Base-by-base conservation (phyloP, 1,139 yeast genomes). In the Keqinozyma sinolaborantium region DNA sequence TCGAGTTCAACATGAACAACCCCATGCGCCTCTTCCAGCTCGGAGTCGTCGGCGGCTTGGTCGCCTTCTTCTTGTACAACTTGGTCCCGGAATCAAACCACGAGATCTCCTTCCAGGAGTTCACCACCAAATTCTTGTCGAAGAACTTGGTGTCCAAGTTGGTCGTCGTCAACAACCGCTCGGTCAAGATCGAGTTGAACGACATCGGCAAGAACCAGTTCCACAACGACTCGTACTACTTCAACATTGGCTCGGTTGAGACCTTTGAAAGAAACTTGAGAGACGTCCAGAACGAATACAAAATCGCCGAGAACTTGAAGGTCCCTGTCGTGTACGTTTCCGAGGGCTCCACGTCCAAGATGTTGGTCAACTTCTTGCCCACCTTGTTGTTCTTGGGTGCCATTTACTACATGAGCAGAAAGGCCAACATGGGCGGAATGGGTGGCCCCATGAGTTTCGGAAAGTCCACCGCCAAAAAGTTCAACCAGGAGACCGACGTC, bases 241-340 rank as follows among this genome's bases (percentile, higher is more conserved):
- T 94, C 62, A 79, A 85, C 27, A 87, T 94, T 50, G 99, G 98
- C 4, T 85, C 95, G 0, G 79, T 90, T 15, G 97, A 88, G 47
- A 68, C 81, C n/a, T 92, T 94, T 58, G 98, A 94, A 60, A 79
- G 82, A 36, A 83, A 82, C 43, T 68, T 94, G 53, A 85, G 81
- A 38, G 76, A 73, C 31, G 79, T 84, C 20, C 97, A 88, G 58
- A 77, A 79, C 34, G 76, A 76, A 35, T 73, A 83, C 38, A 71
- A 74, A 5, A 77, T 85, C 24, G 75, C 85, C 2, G 68, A 75
- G 14, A 64, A 58, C 30, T 81, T 83, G 47, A 72, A 94, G 42
- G 73, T 88, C 21, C 98, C 97, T 2, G 90, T 90, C n/a, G 66
- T 83, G 1, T 92, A 83, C 53, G 72, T 78, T 14, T 78, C 77